Evolutionary conservation across 2,329 filamentous ascomycete genomes (phyloP).

Genomic region (Aschersonia sp.): DNA sequence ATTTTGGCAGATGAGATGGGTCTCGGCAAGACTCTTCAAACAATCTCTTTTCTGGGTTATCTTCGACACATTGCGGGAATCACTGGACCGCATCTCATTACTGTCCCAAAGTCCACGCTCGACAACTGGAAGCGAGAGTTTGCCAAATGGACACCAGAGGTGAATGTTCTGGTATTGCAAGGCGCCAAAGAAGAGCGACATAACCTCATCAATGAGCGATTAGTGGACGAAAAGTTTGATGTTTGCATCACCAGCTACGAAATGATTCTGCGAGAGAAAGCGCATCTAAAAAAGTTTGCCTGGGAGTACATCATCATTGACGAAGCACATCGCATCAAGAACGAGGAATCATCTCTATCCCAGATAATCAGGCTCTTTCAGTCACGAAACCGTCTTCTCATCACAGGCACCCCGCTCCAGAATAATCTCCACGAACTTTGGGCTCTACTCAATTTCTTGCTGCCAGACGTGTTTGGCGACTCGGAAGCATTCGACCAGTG

Average conservation of each 20-base stretch:
- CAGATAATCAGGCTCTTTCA: constrained; percentile 95
- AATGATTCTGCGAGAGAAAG: constrained; percentile 93
- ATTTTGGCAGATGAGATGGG: constrained; percentile 99
- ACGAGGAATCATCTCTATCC: constrained; percentile 91
- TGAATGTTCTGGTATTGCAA: constrained; percentile 86
- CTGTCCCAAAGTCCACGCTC: constrained; percentile 89
- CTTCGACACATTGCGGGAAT: constrained; percentile 82
- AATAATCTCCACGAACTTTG: constrained; percentile 98
- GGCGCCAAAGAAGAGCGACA: constrained; percentile 90
- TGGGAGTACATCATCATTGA: constrained; percentile 99
- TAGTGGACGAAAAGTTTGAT: constrained; percentile 93
- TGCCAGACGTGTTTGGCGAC: constrained; percentile 97
- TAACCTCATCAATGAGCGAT: constrained; percentile 71
- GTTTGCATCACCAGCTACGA: constrained; percentile 98
- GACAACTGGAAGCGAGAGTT: constrained; percentile 99
- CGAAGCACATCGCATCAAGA: constrained; percentile 96
- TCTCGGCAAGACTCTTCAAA: constrained; percentile 92
- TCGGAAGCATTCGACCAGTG: constrained; percentile 94
- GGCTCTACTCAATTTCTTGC: constrained; percentile 90
- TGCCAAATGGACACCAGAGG: constrained; percentile 82
- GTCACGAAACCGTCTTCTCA: constrained; percentile 85
- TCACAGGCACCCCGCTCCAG: constrained; percentile 91
- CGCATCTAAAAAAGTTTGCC: constrained; percentile 89
- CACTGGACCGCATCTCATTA: constrained; percentile 78
- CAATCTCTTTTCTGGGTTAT: constrained; percentile 92